These are phyloP conservation scores for Murraya paniculata DNA, from an alignment of 345 rosid genomes.

Conservation along the genomic window DNA sequence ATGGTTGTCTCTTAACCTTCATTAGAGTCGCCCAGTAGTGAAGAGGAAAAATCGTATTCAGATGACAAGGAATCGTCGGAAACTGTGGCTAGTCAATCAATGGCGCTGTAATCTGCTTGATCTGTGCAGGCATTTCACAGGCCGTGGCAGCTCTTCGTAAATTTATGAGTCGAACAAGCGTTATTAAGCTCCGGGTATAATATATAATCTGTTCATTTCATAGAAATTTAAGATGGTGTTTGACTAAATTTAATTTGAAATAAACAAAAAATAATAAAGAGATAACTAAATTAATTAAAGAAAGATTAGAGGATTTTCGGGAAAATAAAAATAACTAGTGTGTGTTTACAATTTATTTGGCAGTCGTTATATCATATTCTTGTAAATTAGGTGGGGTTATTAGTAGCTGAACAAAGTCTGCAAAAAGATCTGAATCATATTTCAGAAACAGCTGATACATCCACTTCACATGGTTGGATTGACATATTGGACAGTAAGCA, in stretches of 20 bases:
- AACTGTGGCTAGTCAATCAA: neutral
- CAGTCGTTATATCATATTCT: neutral
- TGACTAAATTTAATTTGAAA: too few species aligned
- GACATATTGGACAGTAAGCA: neutral
- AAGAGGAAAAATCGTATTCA: too few species aligned
- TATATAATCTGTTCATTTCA: neutral
- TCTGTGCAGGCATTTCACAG: neutral
- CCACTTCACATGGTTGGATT: neutral
- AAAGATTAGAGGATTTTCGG: too few species aligned
- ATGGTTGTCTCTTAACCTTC: too few species aligned
- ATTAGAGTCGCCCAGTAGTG: too few species aligned
- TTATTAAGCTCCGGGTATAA: neutral
- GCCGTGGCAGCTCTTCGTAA: neutral
- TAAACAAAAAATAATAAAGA: too few species aligned
- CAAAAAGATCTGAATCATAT: neutral
- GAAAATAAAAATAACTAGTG: too few species aligned
- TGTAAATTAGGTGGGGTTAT: neutral
- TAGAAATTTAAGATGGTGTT: too few species aligned
- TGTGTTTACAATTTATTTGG: too few species aligned
- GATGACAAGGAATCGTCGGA: too few species aligned
- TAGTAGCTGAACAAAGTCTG: neutral
- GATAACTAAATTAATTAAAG: too few species aligned
- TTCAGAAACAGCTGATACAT: conserved; percentile 13
- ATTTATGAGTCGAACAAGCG: neutral
- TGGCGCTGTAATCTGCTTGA: neutral